Evolutionary conservation across 1,284 basidiomycete species (phyloP).

Genomic region (Coniferiporia sulphurascens): DNA sequence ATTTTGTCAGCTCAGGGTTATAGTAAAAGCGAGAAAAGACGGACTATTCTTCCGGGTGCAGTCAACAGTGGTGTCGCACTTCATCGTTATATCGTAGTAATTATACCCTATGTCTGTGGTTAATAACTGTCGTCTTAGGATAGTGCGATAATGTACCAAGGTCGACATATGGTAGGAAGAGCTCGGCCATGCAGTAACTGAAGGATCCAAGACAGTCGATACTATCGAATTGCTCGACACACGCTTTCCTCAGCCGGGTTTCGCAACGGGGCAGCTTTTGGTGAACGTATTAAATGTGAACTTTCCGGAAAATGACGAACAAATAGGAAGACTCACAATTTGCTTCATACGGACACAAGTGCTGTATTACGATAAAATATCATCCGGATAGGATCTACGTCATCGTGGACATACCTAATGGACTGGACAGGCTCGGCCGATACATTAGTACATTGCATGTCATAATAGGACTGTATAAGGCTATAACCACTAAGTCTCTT

Average conservation of each 20-base stretch:
- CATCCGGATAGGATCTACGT: neutral
- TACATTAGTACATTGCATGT: conserved; percentile 2
- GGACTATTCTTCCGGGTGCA: conserved; percentile 47
- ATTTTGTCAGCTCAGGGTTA: neutral
- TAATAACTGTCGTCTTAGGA: conserved; percentile 18
- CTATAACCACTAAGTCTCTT: neutral
- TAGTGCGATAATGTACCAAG: conserved; percentile 18
- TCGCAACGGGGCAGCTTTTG: conserved; percentile 43
- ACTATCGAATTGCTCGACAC: conserved; percentile 24
- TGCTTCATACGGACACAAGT: conserved; percentile 43
- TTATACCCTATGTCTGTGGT: conserved; percentile 41
- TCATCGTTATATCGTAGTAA: conserved; percentile 59
- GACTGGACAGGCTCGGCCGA: neutral
- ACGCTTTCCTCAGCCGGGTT: conserved; percentile 36
- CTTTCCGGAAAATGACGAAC: conserved; percentile 4
- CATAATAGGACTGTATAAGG: conserved; percentile 10
- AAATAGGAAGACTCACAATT: conserved; percentile 31
- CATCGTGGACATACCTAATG: neutral
- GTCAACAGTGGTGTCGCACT: conserved; percentile 38
- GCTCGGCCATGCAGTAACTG: conserved; percentile 21
- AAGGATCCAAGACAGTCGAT: conserved; percentile 24
- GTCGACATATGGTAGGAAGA: conserved; percentile 22
- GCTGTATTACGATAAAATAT: neutral
- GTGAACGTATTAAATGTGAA: neutral
- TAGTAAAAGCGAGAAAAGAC: conserved; percentile 9